Base-by-base conservation (phyloP, 2,329 filamentous ascomycete genomes). In the Cladosporium cucumerinum region DNA sequence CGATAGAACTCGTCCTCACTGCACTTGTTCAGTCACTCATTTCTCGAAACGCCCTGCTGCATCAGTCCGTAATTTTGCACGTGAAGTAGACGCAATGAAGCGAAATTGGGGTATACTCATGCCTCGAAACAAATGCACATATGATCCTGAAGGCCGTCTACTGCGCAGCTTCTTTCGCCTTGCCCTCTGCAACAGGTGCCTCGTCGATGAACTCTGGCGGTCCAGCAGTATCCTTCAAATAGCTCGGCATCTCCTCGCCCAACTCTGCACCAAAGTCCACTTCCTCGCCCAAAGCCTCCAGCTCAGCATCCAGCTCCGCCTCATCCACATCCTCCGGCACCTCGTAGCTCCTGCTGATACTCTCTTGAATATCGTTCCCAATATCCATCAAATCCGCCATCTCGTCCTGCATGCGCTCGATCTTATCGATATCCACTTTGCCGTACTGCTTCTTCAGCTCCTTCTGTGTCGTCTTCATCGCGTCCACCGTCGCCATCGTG, bases 351-450 rank as follows among this genome's bases (percentile, higher is more conserved):
- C 95, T 81, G 66, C 90, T 89, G 65, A 99, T 89, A 70, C 90
- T 93, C 81, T 98, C 95, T 80, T 99, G 93, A 66, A 99, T 99
- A 78, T 99, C 95, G 78, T 98, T 98, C 3, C 95, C 94, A 67
- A 97, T 89, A 75, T 99, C 95, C 87, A 99, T 91, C 72, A 99
- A 78, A 79, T 99, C 95, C 6, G 93, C 93, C 95, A 99, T 98
- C 81, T 99, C 94, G 77, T 99, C 95, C 85, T 99, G 94, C 84
- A 99, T 86, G 71, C 90, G 85, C 84, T 99, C 95, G 72, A 99
- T 98, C 84, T 96, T 93, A 79, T 98, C 95, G 63, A 99, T 89
- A 74, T 99, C 90, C 70, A 99, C 91, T 82, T 97, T 97, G 72
- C 94, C 94, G 76, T 98, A 98, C 82, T 98, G 94, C 78, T 92